Conservation (phyloP, 164 flowering plant species). For the Magnolia officinalis region DNA sequence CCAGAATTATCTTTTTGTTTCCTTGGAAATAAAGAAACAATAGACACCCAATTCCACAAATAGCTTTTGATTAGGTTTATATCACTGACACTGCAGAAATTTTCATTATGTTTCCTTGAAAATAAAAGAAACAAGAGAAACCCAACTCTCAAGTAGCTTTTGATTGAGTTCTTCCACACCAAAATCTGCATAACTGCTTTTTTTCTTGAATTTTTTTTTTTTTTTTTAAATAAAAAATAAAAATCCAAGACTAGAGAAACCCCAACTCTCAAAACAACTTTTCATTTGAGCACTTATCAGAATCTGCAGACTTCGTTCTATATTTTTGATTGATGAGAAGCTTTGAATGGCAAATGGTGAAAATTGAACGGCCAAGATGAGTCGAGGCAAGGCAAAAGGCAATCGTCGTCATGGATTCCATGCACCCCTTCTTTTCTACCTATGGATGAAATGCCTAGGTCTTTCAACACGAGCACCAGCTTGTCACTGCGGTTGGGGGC, state of each 20-base stretch:
- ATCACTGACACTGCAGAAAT: not conserved
- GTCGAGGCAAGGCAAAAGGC: not conserved
- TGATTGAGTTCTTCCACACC: not conserved
- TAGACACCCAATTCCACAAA: not conserved
- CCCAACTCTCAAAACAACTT: not conserved
- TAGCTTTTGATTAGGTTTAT: not conserved
- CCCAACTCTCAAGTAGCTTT: not conserved
- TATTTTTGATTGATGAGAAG: slow-evolving; percentile 14
- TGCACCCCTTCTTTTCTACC: not conserved
- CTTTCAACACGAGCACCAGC: slow-evolving; percentile 66
- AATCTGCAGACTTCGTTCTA: not conserved
- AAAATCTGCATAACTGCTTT: not conserved
- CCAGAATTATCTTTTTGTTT: not conserved
- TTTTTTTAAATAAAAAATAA: too few species aligned
- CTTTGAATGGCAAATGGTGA: slow-evolving; percentile 9
- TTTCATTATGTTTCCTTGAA: not conserved
- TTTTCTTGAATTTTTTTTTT: not conserved
- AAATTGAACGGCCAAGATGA: slow-evolving; percentile 25
- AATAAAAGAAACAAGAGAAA: not conserved
- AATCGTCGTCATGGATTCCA: slow-evolving; percentile 8
- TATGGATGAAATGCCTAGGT: slow-evolving; percentile 57
- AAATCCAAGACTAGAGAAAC: not conserved
- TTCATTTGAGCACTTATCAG: not conserved
- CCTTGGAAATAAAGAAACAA: not conserved
- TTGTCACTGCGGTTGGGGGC: slow-evolving; percentile 71